A percentile compares a stretch with the other conserved stretches of the same genome.
Evolutionary conservation across 1,139 yeast species (phyloP).

Genomic region (Arxiozyma heterogenica): DNA sequence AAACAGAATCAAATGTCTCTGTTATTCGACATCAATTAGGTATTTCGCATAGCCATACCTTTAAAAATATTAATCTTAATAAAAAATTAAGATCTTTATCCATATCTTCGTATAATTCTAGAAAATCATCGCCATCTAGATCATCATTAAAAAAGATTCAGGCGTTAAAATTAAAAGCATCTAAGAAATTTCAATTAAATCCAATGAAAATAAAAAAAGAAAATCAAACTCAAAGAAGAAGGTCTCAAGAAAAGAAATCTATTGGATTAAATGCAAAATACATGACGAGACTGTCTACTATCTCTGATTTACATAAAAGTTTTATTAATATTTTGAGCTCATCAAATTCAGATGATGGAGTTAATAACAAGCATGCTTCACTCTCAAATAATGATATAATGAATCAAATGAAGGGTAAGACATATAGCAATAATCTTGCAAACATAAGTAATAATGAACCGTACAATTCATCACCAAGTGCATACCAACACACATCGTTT

Average conservation of each 20-base stretch:
- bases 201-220: not conserved
- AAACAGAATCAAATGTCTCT: conserved; percentile 12
- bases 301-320: conserved; percentile 23
- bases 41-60: not conserved
- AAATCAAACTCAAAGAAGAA: not conserved
- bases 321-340: conserved; percentile 12
- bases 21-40: conserved; percentile 16
- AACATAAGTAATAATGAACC: conserved; percentile 1
- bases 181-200: not conserved
- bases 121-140: not conserved
- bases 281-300: conserved; percentile 24
- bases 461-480: not conserved
- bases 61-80: not conserved
- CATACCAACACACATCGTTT: not conserved
- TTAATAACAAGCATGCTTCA: not conserved
- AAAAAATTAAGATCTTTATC: conserved; percentile 4
- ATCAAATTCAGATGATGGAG: not conserved
- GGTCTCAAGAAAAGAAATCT: not conserved
- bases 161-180: conserved; percentile 3
- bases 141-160: not conserved
- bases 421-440: too few relatives aligned
- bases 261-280: conserved; percentile 14
- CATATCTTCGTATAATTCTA: not conserved
- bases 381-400: conserved; percentile 4
- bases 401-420: not conserved